Conservation (phyloP, 805 yeast genomes). For the Candida nanaspora region DNA sequence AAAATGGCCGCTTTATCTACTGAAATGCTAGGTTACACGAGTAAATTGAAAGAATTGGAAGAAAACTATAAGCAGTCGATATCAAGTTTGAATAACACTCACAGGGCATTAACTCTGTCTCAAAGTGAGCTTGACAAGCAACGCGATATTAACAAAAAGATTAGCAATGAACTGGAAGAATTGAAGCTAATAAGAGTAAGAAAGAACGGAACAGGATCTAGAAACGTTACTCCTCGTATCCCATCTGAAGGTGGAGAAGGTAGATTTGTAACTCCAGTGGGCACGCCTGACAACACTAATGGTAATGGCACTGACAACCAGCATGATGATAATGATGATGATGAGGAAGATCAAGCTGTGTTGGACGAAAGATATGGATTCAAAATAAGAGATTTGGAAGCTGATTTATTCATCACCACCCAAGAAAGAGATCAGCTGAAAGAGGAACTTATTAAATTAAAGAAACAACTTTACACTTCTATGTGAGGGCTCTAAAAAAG, state of each 20-base stretch:
- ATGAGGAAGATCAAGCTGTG: slow-evolving; percentile 21
- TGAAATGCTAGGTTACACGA: slow-evolving; percentile 2
- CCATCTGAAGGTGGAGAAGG: slow-evolving; percentile 2
- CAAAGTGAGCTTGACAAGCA: slow-evolving; percentile 64
- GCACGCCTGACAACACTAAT: background rate
- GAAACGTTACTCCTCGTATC: slow-evolving; percentile 20
- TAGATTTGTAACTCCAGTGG: background rate
- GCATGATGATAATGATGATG: slow-evolving; percentile 21
- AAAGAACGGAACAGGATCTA: slow-evolving; percentile 20
- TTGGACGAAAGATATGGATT: slow-evolving; percentile 56
- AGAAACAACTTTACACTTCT: slow-evolving; percentile 42
- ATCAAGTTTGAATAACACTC: slow-evolving; percentile 65
- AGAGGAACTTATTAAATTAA: slow-evolving; percentile 48
- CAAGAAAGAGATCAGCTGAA: slow-evolving; percentile 80
- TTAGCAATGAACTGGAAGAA: slow-evolving; percentile 64
- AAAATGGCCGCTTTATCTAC: slow-evolving; percentile 28
- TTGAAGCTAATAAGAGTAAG: slow-evolving; percentile 42
- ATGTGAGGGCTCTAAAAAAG: too few species aligned
- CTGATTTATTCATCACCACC: slow-evolving; percentile 70
- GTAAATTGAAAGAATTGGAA: slow-evolving; percentile 35
- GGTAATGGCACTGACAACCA: slow-evolving; percentile 4
- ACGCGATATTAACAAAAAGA: slow-evolving; percentile 45
- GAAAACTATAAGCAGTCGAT: slow-evolving; percentile 65
- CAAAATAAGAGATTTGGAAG: slow-evolving; percentile 75
- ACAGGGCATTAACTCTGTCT: slow-evolving; percentile 64